A percentile compares a stretch with the other conserved stretches of the same genome.
phyloP scores from a whole-genome alignment of 2,329 filamentous ascomycete genomes.

The Alternaria sp. region DNA sequence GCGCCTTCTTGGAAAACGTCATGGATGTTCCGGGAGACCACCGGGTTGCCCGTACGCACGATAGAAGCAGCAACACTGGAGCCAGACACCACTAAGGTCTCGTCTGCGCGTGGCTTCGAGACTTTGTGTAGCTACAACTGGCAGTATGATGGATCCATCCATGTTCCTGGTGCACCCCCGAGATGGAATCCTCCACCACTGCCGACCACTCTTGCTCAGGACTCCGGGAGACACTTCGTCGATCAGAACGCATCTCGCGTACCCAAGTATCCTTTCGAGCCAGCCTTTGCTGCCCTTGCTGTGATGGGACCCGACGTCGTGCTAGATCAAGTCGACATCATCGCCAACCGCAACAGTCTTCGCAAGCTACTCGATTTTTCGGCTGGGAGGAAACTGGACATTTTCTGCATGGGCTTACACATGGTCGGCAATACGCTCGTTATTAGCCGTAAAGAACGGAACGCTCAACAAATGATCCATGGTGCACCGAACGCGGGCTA shows the following conservation, averaged over 20 bases:
- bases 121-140: constrained; percentile 32
- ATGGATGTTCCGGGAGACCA: constrained; percentile 21
- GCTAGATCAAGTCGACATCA: constrained; percentile 22
- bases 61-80: constrained; percentile 12
- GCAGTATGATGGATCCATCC: constrained; percentile 18
- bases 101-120: constrained; percentile 17
- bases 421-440: constrained; percentile 44
- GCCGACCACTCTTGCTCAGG: constrained; percentile 14
- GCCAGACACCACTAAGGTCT: constrained; percentile 8
- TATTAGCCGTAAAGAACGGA: constrained; percentile 37
- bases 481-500: constrained; percentile 28
- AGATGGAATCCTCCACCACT: constrained; percentile 21
- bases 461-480: constrained; percentile 18
- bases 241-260: constrained; percentile 38
- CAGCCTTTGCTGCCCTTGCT: constrained; percentile 24
- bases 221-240: constrained; percentile 20
- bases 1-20: constrained; percentile 8
- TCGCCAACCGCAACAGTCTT: constrained; percentile 26
- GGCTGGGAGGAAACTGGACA: constrained; percentile 23
- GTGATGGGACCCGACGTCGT: constrained; percentile 15
- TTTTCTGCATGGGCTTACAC: constrained; percentile 43
- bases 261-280: constrained; percentile 36
- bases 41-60: constrained; percentile 5
- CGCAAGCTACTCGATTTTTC: constrained; percentile 26
- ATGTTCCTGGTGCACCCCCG: constrained; percentile 26